A percentile compares a stretch with the other conserved stretches of the same genome.
phyloP scores from a whole-genome alignment of 2,329 filamentous ascomycete genomes.

The Scedosporium apiospermum region DNA sequence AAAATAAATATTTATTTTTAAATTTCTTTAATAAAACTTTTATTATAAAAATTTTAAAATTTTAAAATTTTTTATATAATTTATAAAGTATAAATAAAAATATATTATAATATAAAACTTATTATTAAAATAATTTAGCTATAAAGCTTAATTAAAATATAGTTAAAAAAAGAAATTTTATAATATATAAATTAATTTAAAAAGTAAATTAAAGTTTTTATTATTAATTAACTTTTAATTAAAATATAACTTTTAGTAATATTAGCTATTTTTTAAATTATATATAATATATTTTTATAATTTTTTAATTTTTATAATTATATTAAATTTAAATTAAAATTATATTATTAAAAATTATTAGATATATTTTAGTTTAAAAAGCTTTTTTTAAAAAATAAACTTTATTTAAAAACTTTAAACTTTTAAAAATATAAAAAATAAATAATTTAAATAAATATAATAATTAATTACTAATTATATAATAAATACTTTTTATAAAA shows the following conservation, averaged over 20 bases:
- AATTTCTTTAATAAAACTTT: no score
- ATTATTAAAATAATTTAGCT: no score
- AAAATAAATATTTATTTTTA: no score
- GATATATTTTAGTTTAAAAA: neutral
- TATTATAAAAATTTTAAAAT: no score
- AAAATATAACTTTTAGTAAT: slow-evolving; percentile 5
- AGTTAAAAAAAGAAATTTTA: slow-evolving; percentile 2
- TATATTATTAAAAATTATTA: slow-evolving; percentile 3
- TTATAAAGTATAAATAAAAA: no score
- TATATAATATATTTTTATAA: neutral
- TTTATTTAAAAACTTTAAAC: neutral
- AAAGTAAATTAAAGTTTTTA: neutral
- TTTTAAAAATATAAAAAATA: no score
- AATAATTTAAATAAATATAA: no score
- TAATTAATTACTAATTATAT: neutral
- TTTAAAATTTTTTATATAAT: no score
- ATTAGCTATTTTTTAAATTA: neutral
- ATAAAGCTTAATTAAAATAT: no score
- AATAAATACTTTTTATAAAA: neutral
- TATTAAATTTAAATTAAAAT: neutral
- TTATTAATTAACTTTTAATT: no score
- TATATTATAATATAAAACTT: no score
- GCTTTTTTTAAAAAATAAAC: neutral
- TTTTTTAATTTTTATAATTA: neutral
- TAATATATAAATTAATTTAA: slow-evolving; percentile 1